Evolutionary conservation across 176 grass and related monocot genomes (phyloP).

Genomic region (barley (Hordeum vulgare)): DNA sequence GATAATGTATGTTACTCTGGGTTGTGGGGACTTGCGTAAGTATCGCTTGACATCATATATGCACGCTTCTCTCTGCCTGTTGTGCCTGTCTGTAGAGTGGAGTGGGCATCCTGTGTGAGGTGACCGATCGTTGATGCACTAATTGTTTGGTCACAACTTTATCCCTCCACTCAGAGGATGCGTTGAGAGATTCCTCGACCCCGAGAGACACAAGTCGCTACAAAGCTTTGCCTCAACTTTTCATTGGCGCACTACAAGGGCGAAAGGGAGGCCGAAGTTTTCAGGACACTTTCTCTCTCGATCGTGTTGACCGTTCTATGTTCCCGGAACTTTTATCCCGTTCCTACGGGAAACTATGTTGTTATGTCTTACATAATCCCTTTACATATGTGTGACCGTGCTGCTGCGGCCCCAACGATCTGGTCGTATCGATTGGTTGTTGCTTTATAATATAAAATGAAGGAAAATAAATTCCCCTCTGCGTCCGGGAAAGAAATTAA

Average conservation of each 20-base stretch:
- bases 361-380: background rate
- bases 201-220: background rate
- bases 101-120: background rate
- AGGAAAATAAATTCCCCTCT: no score
- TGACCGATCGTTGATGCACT: background rate
- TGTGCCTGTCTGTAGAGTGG: background rate
- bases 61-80: background rate
- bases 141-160: background rate
- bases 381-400: no score
- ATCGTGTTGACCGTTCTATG: background rate
- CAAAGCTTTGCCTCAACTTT: background rate
- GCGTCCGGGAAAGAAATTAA: no score
- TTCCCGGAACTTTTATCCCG: background rate
- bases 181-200: background rate
- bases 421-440: no score
- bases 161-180: background rate
- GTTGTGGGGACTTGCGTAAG: background rate
- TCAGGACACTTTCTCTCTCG: background rate
- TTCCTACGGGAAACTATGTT: background rate
- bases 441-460: no score
- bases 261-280: background rate
- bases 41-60: constrained; percentile 7
- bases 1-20: background rate
- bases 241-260: background rate
- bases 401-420: no score